These are phyloP conservation scores for Kodamaea hsintzibuensis DNA, from an alignment of 805 yeast species.

Conservation along the genomic window DNA sequence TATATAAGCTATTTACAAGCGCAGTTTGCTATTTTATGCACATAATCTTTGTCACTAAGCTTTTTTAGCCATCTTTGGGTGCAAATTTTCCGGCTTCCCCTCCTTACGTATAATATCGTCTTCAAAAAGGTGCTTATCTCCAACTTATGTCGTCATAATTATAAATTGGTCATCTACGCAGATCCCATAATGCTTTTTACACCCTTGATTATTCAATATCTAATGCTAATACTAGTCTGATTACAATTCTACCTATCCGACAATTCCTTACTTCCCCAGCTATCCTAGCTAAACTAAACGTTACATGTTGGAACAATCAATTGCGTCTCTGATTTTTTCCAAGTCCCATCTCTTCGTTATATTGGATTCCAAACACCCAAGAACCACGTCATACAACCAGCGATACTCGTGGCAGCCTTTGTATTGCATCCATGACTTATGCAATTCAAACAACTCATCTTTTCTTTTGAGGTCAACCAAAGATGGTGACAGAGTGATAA, in stretches of 20 bases:
- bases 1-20: no score
- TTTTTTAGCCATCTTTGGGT: no score
- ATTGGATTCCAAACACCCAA: slow-evolving; percentile 56
- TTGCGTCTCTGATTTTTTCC: slow-evolving; percentile 29
- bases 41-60: no score
- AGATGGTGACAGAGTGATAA: slow-evolving; percentile 14
- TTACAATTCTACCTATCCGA: background rate
- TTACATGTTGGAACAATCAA: slow-evolving; percentile 13
- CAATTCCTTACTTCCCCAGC: background rate
- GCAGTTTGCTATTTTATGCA: no score
- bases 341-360: slow-evolving; percentile 53
- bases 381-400: slow-evolving; percentile 39
- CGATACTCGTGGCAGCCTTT: slow-evolving; percentile 20
- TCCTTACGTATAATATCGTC: no score
- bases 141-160: no score
- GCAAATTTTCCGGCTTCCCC: no score
- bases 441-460: slow-evolving; percentile 17
- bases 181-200: no score
- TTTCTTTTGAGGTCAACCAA: slow-evolving; percentile 19
- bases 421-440: slow-evolving; percentile 21
- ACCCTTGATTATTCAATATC: no score
- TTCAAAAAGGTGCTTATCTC: no score
- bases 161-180: no score
- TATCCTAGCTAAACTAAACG: background rate
- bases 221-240: background rate